Evolutionary conservation across 2,329 filamentous ascomycete genomes (phyloP), one percentile per base, ranked within the genome.

Genomic region (Penicillium rolfsii): DNA sequence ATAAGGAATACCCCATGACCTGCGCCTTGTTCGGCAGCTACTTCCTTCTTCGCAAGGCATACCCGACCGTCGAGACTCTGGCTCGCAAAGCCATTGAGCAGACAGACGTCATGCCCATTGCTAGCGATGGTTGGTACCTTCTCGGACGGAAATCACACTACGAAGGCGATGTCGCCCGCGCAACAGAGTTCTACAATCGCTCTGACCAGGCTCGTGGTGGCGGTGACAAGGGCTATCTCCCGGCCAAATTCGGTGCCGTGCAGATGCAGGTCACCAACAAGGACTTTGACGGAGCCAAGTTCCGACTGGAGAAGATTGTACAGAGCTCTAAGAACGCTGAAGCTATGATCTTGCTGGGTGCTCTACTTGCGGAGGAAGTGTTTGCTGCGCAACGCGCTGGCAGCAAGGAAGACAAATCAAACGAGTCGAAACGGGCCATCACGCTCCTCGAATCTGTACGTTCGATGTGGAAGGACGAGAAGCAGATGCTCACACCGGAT

Each of bases 91-190:
- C 95, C 6, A 97, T 99, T 64, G 92, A 97, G 72, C 89, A 91
- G 70, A 98, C 95, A 2, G 95, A 99, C 73, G 91, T 98, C 68
- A 97, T 97, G 75, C 91, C 93, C 3, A 92, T 98, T 75, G 94
- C 94, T 26, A 97, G 94, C 78, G 96, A 99, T 74, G 96, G 95
- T 38, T 98, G 94, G 93, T 99, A 97, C 77, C 80, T 98, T 8
- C 85, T 98, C 43, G 95, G 93, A 30, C 85, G 93, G 62, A 97
- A 96, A 74, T 91, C 94, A 65, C 95, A 99, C 73, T 91, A 92
- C 67, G 85, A 87, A 60, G 89, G 90, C 45, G 88, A 97, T 60
- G 78, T 86, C 6, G 83, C 89, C 22, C 89, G 87, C 59, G 94
- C 95, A 1, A 87, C 85, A 22, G 91, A 97, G 70, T 96, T 89